phyloP scores from a whole-genome alignment of 2,329 filamentous ascomycete genomes.

The Atkinsonella hypoxylon region DNA sequence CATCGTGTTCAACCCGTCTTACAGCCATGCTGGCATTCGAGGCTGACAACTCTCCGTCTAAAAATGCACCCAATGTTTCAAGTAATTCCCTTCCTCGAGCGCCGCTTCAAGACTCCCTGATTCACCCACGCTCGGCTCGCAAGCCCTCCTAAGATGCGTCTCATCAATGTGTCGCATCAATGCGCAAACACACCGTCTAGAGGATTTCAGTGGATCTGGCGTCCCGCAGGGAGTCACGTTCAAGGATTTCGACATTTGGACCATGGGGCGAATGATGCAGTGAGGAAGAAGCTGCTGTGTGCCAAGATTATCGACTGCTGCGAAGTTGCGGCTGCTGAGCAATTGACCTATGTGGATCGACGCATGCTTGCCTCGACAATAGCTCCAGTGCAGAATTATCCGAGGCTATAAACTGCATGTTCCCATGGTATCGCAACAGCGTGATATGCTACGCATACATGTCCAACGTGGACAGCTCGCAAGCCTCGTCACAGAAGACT shows the following conservation, averaged over 20 bases:
- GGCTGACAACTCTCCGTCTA: no score
- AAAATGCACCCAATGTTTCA: no score
- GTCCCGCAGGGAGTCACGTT: constrained; percentile 9
- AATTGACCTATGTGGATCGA: constrained; percentile 9
- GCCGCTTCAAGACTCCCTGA: no score
- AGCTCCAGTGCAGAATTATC: constrained; percentile 2
- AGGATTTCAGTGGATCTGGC: not conserved
- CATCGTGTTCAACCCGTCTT: no score
- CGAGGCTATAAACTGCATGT: constrained; percentile 8
- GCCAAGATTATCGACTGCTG: constrained; percentile 8
- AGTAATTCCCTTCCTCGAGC: no score
- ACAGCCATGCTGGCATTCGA: no score
- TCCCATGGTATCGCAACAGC: constrained; percentile 9
- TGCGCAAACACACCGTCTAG: not conserved
- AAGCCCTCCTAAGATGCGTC: not conserved
- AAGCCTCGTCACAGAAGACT: not conserved
- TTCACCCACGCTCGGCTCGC: not conserved
- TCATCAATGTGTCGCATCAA: not conserved
- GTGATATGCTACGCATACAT: constrained; percentile 10
- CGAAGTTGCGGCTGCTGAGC: constrained; percentile 6
- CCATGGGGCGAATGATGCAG: not conserved
- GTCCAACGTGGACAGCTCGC: constrained; percentile 5
- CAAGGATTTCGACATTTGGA: constrained; percentile 7
- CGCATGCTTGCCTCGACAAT: constrained; percentile 12
- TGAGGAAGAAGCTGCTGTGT: constrained; percentile 2